Base-by-base conservation (phyloP, 2,329 filamentous ascomycete genomes). In the Trichoderma sp. region DNA sequence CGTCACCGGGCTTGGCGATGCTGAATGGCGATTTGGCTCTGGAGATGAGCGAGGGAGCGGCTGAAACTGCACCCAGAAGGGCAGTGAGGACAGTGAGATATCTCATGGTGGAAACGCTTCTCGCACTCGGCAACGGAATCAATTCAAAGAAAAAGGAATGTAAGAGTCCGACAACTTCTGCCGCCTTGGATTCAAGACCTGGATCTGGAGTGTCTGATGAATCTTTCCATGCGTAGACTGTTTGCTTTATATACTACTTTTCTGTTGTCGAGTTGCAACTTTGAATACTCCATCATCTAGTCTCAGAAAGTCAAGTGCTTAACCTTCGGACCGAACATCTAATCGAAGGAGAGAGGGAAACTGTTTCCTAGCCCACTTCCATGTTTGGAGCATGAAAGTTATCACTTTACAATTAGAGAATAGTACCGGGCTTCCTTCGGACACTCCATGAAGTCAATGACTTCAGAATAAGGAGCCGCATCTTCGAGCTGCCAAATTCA, bases 361-460 rank as follows among this genome's bases (percentile, higher is more conserved):
- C 34, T 55, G 39, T 13, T 26, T n/a, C n/a, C 28, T 6, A 55
- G 24, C 24, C 34, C 49, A 61, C 59, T 28, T 30, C 4, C 18
- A 32, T 51, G 39, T 61, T 21, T 46, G 13, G 59, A 13, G 24
- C 18, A 61, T 51, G 39, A 61, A 21, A 46, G 21, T 5, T 24
- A 49, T 61, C 43, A 32, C 39, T 61, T 61, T 61, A 61, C 59
- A 11, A 18, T 61, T 61, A 21, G 32, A 61, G 59, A 18, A 61
- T 61, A 49, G 59, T 46, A 61, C 6, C 59, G 59, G 59, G 28
- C 59, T 61, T 61, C 59, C 59, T 61, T 61, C 59, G 59, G 59
- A 46, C 39, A n/a, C 39, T 61, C 49, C 26, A 30, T 18, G 39
- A 30, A 21, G 8, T 61, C 26, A 32, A 34, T 49, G 49, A 28